Conservation (phyloP, 2,329 filamentous ascomycete genomes). For the Penicillium sp. region DNA sequence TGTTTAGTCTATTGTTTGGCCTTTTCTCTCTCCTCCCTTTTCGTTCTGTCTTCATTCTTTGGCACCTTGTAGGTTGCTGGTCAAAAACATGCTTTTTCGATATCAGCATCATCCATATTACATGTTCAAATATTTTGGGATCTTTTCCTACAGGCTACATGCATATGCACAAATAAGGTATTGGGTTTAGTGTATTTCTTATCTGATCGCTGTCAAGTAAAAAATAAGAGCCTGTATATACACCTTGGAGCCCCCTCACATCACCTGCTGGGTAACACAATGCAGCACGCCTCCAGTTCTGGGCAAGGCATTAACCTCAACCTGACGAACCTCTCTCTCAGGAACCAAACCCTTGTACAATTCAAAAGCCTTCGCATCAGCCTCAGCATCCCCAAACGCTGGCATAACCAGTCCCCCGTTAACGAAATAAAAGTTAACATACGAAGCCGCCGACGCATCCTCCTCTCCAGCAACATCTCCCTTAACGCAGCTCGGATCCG, state of each 20-base stretch:
- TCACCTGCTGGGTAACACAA: constrained; percentile 33
- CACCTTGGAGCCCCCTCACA: constrained; percentile 8
- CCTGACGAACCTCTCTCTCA: constrained; percentile 26
- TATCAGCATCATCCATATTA: not conserved
- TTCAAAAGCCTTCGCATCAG: constrained; percentile 25
- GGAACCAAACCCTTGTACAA: constrained; percentile 25
- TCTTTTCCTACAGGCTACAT: not conserved
- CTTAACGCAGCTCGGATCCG: constrained; percentile 20
- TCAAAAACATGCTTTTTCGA: not conserved
- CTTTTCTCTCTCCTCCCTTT: not conserved
- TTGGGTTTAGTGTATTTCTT: too few species aligned
- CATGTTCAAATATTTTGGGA: not conserved
- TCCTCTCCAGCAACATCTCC: constrained; percentile 22
- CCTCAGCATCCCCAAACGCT: constrained; percentile 25
- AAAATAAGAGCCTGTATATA: not conserved
- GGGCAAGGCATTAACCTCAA: constrained; percentile 29
- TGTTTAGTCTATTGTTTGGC: not conserved
- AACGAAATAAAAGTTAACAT: constrained; percentile 34
- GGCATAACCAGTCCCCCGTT: constrained; percentile 32
- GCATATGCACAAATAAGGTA: not conserved
- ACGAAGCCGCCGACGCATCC: constrained; percentile 24
- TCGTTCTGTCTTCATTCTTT: not conserved
- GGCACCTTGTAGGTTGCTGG: not conserved
- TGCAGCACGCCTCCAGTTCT: constrained; percentile 32
- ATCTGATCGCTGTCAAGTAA: not conserved